Percentiles rank a stretch among this genome's conserved stretches.
phyloP scores from a whole-genome alignment of 2,329 filamentous ascomycete species.

The Mycogone perniciosa region DNA sequence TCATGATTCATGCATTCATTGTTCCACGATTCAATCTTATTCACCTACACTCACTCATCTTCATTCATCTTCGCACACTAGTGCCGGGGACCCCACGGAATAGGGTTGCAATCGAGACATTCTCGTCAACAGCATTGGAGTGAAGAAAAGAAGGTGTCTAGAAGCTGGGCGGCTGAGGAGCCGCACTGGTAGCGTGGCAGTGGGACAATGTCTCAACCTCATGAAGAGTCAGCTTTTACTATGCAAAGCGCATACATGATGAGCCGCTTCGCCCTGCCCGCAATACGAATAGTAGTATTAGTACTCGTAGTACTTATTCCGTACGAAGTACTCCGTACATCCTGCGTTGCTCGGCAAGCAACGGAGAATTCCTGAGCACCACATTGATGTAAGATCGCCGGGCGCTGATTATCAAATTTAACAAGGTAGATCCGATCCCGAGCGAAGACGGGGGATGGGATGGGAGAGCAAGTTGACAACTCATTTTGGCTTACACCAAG shows the following conservation, averaged over 20 bases:
- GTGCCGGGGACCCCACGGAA: slow-evolving; percentile 11
- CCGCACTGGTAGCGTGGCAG: neutral
- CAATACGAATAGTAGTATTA: too few relatives aligned
- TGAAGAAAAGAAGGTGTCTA: slow-evolving; percentile 4
- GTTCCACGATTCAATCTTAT: neutral
- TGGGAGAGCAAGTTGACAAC: neutral
- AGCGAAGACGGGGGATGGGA: too few relatives aligned
- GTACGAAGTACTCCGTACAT: too few relatives aligned
- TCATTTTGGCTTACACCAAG: neutral
- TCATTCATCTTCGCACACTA: neutral
- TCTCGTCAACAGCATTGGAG: slow-evolving; percentile 3
- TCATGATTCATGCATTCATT: neutral
- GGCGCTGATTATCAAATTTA: too few relatives aligned
- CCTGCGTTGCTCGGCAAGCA: too few relatives aligned
- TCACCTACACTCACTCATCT: neutral
- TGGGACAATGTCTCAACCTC: slow-evolving; percentile 7
- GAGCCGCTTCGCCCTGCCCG: too few relatives aligned
- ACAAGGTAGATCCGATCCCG: too few relatives aligned
- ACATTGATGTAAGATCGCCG: too few relatives aligned
- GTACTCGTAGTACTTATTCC: too few relatives aligned
- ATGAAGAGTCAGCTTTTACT: neutral
- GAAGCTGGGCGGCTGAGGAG: neutral
- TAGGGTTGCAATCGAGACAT: slow-evolving; percentile 1
- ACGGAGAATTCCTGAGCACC: too few relatives aligned
- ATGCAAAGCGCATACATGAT: neutral